phyloP scores from a whole-genome alignment of 352 stramenopile species.

The Saprolegnia diclina region DNA sequence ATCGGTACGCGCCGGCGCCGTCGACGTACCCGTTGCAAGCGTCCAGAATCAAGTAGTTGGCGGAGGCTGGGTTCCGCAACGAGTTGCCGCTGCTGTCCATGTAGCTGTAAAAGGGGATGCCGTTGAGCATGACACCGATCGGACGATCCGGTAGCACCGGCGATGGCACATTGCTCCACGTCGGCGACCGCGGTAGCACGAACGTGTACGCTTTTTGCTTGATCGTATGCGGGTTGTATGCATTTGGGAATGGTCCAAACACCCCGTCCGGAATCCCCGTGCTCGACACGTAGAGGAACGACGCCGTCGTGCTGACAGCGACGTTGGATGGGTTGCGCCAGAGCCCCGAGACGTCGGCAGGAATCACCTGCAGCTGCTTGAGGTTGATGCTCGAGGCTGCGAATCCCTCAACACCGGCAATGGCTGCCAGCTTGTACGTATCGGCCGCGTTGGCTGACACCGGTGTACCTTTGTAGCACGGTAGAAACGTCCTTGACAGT shows the following conservation, averaged over 20 bases:
- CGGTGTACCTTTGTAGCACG: conserved; percentile 48
- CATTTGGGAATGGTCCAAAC: conserved; percentile 61
- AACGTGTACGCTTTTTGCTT: conserved; percentile 62
- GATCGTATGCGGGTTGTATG: conserved; percentile 46
- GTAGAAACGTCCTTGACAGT: conserved; percentile 36
- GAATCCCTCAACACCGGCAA: conserved; percentile 47
- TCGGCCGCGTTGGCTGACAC: neutral
- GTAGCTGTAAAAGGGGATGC: conserved; percentile 53
- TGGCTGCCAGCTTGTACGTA: neutral
- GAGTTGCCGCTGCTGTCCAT: conserved; percentile 40
- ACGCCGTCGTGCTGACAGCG: conserved; percentile 48
- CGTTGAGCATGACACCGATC: conserved; percentile 69
- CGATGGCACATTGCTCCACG: conserved; percentile 20
- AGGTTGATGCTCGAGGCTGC: conserved; percentile 25
- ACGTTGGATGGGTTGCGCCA: conserved; percentile 53
- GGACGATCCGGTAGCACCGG: conserved; percentile 38
- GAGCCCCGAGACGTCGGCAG: neutral
- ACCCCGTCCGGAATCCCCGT: conserved; percentile 44
- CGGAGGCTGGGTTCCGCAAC: conserved; percentile 38
- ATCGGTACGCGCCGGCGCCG: conserved; percentile 58
- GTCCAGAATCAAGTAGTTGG: conserved; percentile 45
- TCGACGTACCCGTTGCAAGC: conserved; percentile 69
- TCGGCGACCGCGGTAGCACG: conserved; percentile 44
- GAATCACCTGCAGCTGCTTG: conserved; percentile 12
- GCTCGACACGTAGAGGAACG: conserved; percentile 49